Evolutionary conservation across 306 rosid genomes (phyloP), one percentile per base, ranked within the genome.

Genomic region (Biancaea sappan): DNA sequence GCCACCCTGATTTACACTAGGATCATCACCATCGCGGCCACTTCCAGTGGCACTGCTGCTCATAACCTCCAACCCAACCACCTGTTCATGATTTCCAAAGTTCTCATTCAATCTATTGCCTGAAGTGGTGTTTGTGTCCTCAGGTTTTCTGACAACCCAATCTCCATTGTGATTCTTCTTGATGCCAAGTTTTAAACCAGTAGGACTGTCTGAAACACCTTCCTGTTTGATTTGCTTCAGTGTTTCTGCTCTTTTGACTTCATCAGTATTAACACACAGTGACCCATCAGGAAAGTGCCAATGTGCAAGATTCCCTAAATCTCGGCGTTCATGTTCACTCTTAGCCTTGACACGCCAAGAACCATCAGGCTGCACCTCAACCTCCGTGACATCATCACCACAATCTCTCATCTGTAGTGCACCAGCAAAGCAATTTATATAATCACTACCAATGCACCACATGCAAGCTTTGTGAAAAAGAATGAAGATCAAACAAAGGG

Each of bases 351-450:
- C 98, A 74, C 99, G 93, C 99, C 99, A 95, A 80, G 83, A 87
- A 73, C 99, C 96, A 78, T 95, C 99, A 82, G 97, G 99, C 78
- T 88, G 90, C 78, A 92, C 96, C 80, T 95, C 99, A 63, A 95
- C 82, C 84, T 95, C 99, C 34, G 91, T 60, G 52, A 87, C 86
- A 80, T 95, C 99, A 40, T 95, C 99, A 26, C 90, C 99, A 83
- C 98, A 95, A 84, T 78, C 35, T 74, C 81, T 83, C 97, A 95
- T 88, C 99, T 90, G n/a, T n/a, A n/a, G n/a, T n/a, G 92, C 48
- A 79, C 65, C 74, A 75, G 29, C 46, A 75, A 54, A 64, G 32
- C 73, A 68, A 46, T 41, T 25, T 34, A 64, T 10, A 65, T 41
- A 44, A 37, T 66, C 73, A 61, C 51, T 74, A 52, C 25, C 3